A percentile compares a stretch with the other conserved stretches of the same genome.
phyloP scores from a whole-genome alignment of 78 protist species.

The Speleostelium caveatum region DNA sequence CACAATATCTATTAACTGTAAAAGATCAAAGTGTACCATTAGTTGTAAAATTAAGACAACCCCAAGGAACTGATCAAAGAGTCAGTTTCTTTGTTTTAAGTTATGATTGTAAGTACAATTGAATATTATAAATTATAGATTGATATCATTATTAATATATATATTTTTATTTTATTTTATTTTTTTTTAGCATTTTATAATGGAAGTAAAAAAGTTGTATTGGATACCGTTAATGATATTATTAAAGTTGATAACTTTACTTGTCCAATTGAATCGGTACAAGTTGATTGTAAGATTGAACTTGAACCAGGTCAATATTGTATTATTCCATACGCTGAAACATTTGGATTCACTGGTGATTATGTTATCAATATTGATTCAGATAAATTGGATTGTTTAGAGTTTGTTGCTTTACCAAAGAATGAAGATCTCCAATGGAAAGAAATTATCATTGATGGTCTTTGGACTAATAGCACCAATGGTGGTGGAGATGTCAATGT shows the following conservation, averaged over 20 bases:
- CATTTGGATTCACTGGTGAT: slow-evolving; percentile 51
- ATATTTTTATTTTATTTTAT: background rate
- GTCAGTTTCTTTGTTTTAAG: slow-evolving; percentile 52
- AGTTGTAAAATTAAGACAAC: slow-evolving; percentile 47
- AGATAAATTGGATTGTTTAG: slow-evolving; percentile 16
- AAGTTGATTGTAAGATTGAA: slow-evolving; percentile 50
- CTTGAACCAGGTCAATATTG: slow-evolving; percentile 53
- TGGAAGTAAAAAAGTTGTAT: slow-evolving; percentile 58
- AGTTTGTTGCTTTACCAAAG: slow-evolving; percentile 53
- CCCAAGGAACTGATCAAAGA: slow-evolving; percentile 66
- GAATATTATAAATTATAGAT: background rate
- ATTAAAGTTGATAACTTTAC: slow-evolving; percentile 56
- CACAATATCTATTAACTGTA: slow-evolving; percentile 47
- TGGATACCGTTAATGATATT: slow-evolving; percentile 52
- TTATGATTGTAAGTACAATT: slow-evolving; percentile 37
- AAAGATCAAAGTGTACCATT: slow-evolving; percentile 45
- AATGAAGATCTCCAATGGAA: slow-evolving; percentile 37
- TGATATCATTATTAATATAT: background rate
- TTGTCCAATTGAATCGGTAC: slow-evolving; percentile 56
- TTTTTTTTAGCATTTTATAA: slow-evolving; percentile 21
- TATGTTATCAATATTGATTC: slow-evolving; percentile 57
- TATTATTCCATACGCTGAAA: slow-evolving; percentile 72
- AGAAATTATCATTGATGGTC: slow-evolving; percentile 59
- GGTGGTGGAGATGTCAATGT: slow-evolving; percentile 76
- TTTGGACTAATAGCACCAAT: slow-evolving; percentile 52